Evolutionary conservation across 176 grass and related monocot genomes (phyloP).

Genomic region (Carex kokanica): DNA sequence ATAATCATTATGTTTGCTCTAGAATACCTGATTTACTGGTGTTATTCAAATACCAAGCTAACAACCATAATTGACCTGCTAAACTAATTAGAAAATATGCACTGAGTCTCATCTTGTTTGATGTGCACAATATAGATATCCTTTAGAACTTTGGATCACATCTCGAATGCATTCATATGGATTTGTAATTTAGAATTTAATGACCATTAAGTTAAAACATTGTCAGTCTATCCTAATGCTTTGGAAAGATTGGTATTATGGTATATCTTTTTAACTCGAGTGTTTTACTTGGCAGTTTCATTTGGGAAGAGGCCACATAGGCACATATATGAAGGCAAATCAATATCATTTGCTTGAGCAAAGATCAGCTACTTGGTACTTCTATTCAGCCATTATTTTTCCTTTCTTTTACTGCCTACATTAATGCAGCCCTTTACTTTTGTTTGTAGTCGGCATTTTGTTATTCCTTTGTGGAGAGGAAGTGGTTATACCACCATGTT

Average conservation of each 20-base stretch:
- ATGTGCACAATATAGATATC: background rate
- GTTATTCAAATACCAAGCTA: background rate
- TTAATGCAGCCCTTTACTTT: conserved; percentile 30
- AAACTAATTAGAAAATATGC: background rate
- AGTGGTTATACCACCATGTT: conserved; percentile 93
- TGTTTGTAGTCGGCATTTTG: conserved; percentile 65
- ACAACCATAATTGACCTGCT: background rate
- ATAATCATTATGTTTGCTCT: background rate
- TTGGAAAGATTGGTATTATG: background rate
- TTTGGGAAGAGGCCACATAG: conserved; percentile 90
- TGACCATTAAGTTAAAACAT: background rate
- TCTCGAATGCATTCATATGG: background rate
- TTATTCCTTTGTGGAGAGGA: conserved; percentile 93
- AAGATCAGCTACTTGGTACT: conserved; percentile 70
- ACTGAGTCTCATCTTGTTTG: background rate
- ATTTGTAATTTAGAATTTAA: background rate
- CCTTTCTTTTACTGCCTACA: conserved; percentile 4
- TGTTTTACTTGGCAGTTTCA: conserved; percentile 67
- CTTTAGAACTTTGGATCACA: background rate
- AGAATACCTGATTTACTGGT: background rate
- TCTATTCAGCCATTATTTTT: conserved; percentile 13
- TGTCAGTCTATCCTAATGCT: background rate
- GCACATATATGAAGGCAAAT: conserved; percentile 78
- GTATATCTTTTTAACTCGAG: background rate
- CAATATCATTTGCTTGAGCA: conserved; percentile 80